Evolutionary conservation across 2,329 filamentous ascomycete species (phyloP).

Genomic region (Penicillium sp.): DNA sequence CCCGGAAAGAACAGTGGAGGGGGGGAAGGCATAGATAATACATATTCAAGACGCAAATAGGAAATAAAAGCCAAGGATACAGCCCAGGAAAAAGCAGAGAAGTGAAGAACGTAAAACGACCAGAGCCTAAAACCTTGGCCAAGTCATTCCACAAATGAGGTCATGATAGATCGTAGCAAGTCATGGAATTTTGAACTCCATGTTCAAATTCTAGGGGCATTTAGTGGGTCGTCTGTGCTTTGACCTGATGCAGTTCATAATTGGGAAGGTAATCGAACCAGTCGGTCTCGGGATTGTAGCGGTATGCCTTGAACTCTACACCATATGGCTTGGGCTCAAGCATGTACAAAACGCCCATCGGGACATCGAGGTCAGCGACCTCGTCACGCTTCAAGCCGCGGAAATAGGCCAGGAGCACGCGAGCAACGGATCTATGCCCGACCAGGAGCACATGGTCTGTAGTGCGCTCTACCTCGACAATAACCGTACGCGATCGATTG

Average conservation of each 20-base stretch:
- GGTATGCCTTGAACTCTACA: slow-evolving; percentile 91
- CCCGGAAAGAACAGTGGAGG: neutral
- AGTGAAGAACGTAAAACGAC: neutral
- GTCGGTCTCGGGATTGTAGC: slow-evolving; percentile 66
- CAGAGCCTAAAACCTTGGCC: neutral
- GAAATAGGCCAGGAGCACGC: slow-evolving; percentile 92
- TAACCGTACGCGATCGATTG: slow-evolving; percentile 86
- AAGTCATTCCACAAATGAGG: slow-evolving; percentile 1
- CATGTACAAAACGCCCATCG: slow-evolving; percentile 84
- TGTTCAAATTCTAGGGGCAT: neutral
- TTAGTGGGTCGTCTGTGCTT: slow-evolving; percentile 10
- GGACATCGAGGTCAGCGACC: slow-evolving; percentile 88
- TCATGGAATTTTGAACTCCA: slow-evolving; percentile 6
- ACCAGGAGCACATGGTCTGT: slow-evolving; percentile 90
- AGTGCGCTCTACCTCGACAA: slow-evolving; percentile 93
- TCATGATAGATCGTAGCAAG: slow-evolving; percentile 15
- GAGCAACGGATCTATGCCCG: slow-evolving; percentile 81
- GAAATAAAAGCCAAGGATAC: neutral
- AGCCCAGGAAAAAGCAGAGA: neutral
- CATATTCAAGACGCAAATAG: neutral
- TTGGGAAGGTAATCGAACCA: slow-evolving; percentile 82
- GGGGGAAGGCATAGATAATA: neutral
- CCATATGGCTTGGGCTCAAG: slow-evolving; percentile 97
- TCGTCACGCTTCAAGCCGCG: slow-evolving; percentile 82
- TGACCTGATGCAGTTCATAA: slow-evolving; percentile 58